Evolutionary conservation across 2,329 filamentous ascomycete genomes (phyloP).

Genomic region (Exophiala spinifera): DNA sequence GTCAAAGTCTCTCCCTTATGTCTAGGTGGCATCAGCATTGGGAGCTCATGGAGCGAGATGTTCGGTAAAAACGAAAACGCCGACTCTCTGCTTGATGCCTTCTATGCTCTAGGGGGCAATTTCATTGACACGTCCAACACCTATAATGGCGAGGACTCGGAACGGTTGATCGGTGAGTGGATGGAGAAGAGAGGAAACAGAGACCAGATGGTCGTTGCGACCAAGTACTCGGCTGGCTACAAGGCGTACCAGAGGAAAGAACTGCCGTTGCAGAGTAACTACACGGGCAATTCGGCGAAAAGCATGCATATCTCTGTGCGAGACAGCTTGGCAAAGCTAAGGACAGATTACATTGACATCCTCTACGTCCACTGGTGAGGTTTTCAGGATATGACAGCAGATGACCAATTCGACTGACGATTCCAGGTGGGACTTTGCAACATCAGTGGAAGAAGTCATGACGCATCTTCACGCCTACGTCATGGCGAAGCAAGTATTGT

Average conservation of each 20-base stretch:
- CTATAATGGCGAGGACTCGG: slow-evolving; percentile 41
- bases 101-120: slow-evolving; percentile 47
- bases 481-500: slow-evolving; percentile 60
- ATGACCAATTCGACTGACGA: neutral
- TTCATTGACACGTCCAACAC: slow-evolving; percentile 52
- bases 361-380: slow-evolving; percentile 50
- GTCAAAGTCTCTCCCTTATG: slow-evolving; percentile 54
- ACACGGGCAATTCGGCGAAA: neutral
- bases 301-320: neutral
- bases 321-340: neutral
- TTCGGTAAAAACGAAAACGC: slow-evolving; percentile 53
- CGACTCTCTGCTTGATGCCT: slow-evolving; percentile 52
- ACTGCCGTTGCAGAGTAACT: neutral
- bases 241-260: neutral
- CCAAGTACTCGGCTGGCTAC: neutral
- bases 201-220: neutral
- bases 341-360: slow-evolving; percentile 14
- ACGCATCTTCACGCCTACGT: slow-evolving; percentile 63
- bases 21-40: slow-evolving; percentile 55
- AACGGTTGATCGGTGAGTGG: neutral
- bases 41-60: slow-evolving; percentile 44
- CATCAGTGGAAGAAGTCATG: slow-evolving; percentile 65
- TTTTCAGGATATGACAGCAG: slow-evolving; percentile 38
- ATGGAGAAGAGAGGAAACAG: neutral
- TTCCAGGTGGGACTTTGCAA: slow-evolving; percentile 54